Percentiles rank a stretch among this genome's conserved stretches.
Conservation (phyloP, 768 basidiomycete genomes). For the Mycena albidolilacea region DNA sequence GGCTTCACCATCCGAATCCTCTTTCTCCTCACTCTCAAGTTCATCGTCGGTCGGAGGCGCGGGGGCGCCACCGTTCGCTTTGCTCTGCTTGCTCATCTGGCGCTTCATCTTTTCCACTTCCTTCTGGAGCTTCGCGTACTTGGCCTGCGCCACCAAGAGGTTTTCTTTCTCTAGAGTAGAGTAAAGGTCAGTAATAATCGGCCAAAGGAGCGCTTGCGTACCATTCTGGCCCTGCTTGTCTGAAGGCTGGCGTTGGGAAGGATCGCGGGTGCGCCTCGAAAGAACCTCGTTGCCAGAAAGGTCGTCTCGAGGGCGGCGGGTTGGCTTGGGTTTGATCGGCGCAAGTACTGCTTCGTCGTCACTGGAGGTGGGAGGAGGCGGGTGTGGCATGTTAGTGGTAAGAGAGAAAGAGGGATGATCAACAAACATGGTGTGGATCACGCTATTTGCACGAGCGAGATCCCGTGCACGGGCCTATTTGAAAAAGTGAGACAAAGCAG, state of each 20-base stretch:
- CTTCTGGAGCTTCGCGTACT: background rate
- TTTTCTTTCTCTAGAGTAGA: background rate
- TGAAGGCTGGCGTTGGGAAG: background rate
- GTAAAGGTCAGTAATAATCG: too few species aligned
- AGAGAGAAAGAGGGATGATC: background rate
- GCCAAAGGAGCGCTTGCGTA: background rate
- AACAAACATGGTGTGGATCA: background rate
- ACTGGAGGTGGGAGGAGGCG: background rate
- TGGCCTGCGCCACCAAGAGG: background rate
- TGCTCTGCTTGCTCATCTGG: background rate
- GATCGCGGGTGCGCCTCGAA: background rate
- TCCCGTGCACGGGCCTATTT: background rate
- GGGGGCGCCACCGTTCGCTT: background rate
- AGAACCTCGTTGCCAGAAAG: conserved; percentile 6
- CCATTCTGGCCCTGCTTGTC: background rate
- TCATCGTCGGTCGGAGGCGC: background rate
- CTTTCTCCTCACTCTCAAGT: background rate
- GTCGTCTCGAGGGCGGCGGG: conserved; percentile 3
- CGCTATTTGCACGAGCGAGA: background rate
- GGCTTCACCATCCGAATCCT: background rate
- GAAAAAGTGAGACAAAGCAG: background rate
- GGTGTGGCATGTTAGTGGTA: background rate
- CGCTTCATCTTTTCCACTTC: background rate
- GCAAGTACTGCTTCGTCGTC: background rate
- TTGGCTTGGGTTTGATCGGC: too few species aligned